Base-by-base conservation (phyloP, 179 eudicot species). In the Silene noctiflora region DNA sequence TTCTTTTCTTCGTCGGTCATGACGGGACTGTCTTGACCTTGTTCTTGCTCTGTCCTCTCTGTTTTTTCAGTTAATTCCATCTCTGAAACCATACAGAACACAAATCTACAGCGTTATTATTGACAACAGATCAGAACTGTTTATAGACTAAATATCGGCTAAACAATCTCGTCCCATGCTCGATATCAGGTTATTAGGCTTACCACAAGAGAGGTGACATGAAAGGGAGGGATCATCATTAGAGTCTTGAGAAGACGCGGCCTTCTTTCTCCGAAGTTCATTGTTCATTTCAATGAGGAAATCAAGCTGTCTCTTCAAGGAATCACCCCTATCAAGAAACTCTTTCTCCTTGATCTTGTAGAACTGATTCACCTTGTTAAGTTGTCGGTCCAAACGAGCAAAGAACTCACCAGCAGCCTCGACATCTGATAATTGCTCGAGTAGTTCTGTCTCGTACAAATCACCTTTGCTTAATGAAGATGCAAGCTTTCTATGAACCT, bases 291-390 rank as follows among this genome's bases (percentile, higher is more conserved):
- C 85, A 17, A 78, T 53, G 69, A 93, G 90, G 56, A 91, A 86
- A 70, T 91, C 91, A 76, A 93, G 84, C 72, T 95, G 99, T 67
- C 88, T 77, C 83, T 80, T 86, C 80, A 90, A 81, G 10, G 84
- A 81, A 3, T 89, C 91, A 6, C 97, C 96, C 69, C 96, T 91
- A 73, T 95, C 97, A 8, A 91, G 73, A 63, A 91, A 91, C 87
- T 93, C 99, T 16, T 71, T 86, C 85, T 95, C 99, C 79, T 89
- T 95, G 21, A 62, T 78, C 75, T 72, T 79, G 51, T 85, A 93
- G 69, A 95, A 95, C 59, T 87, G 91, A 72, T 95, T 95, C 89
- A 95, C 99, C 76, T 95, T 95, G 86, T 95, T 91, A 76, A 93
- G 93, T 61, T 95, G 96, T 20, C 56, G 86, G 77, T 95, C 99